phyloP scores from a whole-genome alignment of 306 rosid genomes.

The Nissolia schottii region DNA sequence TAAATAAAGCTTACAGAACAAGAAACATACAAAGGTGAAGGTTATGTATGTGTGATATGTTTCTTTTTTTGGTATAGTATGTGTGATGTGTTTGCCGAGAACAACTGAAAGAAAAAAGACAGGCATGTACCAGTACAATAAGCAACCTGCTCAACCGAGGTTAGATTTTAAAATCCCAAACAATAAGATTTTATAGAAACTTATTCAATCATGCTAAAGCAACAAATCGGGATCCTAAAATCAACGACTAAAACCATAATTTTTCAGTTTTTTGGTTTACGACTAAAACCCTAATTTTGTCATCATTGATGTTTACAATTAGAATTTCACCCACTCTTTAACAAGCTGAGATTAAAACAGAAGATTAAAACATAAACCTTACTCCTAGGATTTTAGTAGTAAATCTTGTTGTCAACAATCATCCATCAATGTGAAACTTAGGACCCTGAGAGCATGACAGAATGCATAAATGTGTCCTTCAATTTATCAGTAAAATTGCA shows the following conservation, averaged over 20 bases:
- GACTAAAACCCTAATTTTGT: background rate
- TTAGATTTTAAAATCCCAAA: background rate
- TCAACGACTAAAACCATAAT: background rate
- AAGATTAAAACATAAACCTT: constrained; percentile 18
- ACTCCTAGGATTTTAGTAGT: background rate
- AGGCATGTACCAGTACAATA: background rate
- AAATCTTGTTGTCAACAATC: constrained; percentile 8
- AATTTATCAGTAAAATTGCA: background rate
- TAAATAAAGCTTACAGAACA: background rate
- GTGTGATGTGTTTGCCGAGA: background rate
- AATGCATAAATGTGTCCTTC: constrained; percentile 8
- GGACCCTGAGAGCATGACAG: background rate
- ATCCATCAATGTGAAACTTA: background rate
- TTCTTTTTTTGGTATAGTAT: too few species aligned
- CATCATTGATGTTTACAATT: background rate
- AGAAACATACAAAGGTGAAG: background rate
- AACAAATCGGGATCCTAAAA: background rate
- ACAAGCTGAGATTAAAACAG: background rate
- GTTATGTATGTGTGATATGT: too few species aligned
- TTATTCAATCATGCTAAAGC: background rate
- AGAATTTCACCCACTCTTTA: constrained; percentile 1
- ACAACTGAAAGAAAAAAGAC: background rate
- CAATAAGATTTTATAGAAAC: background rate
- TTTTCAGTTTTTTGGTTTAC: too few species aligned
- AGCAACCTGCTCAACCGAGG: background rate